Conservation (phyloP, 768 basidiomycete species). For the Myochromella boudieri region DNA sequence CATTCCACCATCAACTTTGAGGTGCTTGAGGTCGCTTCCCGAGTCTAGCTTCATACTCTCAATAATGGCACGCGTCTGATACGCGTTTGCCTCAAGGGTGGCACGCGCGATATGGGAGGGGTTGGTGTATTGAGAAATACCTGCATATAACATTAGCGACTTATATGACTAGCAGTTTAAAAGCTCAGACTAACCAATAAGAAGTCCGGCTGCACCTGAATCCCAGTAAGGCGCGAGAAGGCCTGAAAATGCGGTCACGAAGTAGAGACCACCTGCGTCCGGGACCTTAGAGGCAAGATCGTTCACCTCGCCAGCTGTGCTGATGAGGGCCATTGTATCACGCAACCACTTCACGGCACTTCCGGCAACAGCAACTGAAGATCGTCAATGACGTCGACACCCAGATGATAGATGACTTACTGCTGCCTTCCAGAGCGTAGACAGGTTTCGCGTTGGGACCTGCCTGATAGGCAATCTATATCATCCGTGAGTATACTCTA, state of each 20-base stretch:
- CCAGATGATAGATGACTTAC: slow-evolving; percentile 42
- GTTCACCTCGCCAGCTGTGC: slow-evolving; percentile 82
- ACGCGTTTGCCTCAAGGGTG: slow-evolving; percentile 94
- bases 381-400: neutral
- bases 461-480: slow-evolving; percentile 85
- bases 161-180: neutral
- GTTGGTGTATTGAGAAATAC: slow-evolving; percentile 84
- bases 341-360: slow-evolving; percentile 96
- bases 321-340: slow-evolving; percentile 85
- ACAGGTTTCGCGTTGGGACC: slow-evolving; percentile 76
- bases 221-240: slow-evolving; percentile 99
- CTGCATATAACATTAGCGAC: slow-evolving; percentile 28
- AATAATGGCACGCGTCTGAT: slow-evolving; percentile 92
- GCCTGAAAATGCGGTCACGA: slow-evolving; percentile 96
- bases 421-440: slow-evolving; percentile 94
- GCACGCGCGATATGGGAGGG: slow-evolving; percentile 93
- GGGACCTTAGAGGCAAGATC: slow-evolving; percentile 73
- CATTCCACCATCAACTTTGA: slow-evolving; percentile 99
- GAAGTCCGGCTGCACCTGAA: slow-evolving; percentile 79
- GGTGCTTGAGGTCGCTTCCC: slow-evolving; percentile 71
- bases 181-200: slow-evolving; percentile 58
- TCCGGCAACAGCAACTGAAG: slow-evolving; percentile 86
- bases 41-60: slow-evolving; percentile 95
- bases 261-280: slow-evolving; percentile 88
- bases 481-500: slow-evolving; percentile 6